Base-by-base conservation (phyloP, 768 basidiomycete genomes). In the Leccinum truebloodii region DNA sequence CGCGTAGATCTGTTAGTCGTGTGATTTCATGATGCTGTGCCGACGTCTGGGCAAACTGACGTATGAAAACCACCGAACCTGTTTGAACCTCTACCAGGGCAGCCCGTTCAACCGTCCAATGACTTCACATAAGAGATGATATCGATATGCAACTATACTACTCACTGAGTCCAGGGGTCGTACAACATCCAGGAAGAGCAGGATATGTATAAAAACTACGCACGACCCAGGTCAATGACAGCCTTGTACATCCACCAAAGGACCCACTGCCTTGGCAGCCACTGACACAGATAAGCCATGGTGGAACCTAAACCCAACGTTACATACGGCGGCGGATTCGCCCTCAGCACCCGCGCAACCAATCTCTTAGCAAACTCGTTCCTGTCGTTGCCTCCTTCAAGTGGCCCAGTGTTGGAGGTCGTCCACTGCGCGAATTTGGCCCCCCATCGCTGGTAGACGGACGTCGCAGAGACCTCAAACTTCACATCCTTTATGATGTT, bases 341-440 rank as follows among this genome's bases (percentile, higher is more conserved):
- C 68, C 30, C 71, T 69, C 41, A 90, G 69, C 1, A 78, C 81
- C 44, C 79, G 80, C 5, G 66, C 62, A 22, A 86, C 89, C 3
- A 89, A 81, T 35, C 63, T 59, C 52, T 73, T 71, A 0, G 88
- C 87, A 63, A 89, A 88, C 16, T 69, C 73, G 1, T 78, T 75
- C 0, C 78, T 79, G 0, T 83, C 77, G 78, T 85, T 85, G 16
- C 83, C 71, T 41, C 74, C 69, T 41, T 41, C 39, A n/a, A 41
- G 18, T 18, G 39, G 8, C 34, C 34, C 34, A 0, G 34, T 34
- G 8, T 41, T 18, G 39, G 39, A 8, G 18, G 18, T 65, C 74
- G 67, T 88, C 18, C 88, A 82, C 57, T 75, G 73, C 24, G 84
- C 62, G 46, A 90, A 85, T 52, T 80, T 80, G 13, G 81, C 75